These are phyloP conservation scores for Neofusicoccum umdonicola DNA, from an alignment of 2,329 filamentous ascomycete genomes.

Conservation along the genomic window DNA sequence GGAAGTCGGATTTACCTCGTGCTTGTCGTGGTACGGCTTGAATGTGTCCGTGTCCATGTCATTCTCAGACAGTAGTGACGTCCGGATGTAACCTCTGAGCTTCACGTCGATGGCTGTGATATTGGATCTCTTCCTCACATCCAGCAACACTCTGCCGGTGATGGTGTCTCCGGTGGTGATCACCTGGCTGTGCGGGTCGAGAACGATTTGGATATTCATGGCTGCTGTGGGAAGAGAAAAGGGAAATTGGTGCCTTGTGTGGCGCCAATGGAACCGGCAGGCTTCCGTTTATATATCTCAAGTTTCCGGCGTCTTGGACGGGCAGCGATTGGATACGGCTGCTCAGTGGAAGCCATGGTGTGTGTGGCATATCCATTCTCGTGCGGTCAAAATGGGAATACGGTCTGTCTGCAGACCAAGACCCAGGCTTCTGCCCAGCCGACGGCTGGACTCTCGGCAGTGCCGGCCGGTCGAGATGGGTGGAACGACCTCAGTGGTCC, in stretches of 20 bases:
- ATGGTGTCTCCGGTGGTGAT: neutral
- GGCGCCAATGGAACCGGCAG: neutral
- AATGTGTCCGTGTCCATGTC: neutral
- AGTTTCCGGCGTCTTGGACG: neutral
- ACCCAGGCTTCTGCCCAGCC: neutral
- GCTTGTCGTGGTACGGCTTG: neutral
- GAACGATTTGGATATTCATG: neutral
- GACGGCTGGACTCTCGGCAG: neutral
- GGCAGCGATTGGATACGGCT: neutral
- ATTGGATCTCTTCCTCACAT: neutral
- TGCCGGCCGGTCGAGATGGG: no score
- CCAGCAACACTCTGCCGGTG: neutral
- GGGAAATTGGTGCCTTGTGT: neutral
- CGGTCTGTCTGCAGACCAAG: neutral
- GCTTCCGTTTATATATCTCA: neutral
- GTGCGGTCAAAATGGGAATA: neutral
- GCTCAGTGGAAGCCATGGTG: neutral
- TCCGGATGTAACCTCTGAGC: neutral
- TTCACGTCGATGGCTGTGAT: neutral
- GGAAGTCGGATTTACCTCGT: neutral
- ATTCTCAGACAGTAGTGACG: neutral
- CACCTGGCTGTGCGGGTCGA: neutral
- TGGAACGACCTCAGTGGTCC: neutral
- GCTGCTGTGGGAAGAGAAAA: neutral
- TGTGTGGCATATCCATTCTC: neutral